Conservation (phyloP, 2,329 filamentous ascomycete genomes). For the Colletotrichum orchidophilum region DNA sequence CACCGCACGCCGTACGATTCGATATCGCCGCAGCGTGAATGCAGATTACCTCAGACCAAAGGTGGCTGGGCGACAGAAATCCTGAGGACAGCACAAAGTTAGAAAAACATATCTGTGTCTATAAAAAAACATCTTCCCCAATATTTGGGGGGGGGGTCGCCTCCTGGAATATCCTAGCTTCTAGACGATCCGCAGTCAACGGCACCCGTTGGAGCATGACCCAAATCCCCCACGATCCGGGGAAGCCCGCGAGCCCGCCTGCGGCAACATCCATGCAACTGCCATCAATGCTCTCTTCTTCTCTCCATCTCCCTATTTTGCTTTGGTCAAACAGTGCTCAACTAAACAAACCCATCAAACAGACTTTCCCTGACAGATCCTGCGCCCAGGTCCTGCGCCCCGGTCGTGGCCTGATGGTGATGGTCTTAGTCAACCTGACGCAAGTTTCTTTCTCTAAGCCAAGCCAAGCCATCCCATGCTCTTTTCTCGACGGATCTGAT, state of each 20-base stretch:
- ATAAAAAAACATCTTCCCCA: not conserved
- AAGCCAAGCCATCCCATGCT: not conserved
- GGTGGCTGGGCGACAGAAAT: not conserved
- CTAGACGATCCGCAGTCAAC: not conserved
- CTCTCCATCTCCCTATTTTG: not conserved
- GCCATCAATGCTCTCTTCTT: slow-evolving; percentile 6
- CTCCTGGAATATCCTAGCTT: not conserved
- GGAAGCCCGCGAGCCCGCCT: slow-evolving; percentile 3
- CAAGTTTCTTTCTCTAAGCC: not conserved
- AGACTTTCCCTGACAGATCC: not conserved
- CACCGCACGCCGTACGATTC: not conserved
- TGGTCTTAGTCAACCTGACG: slow-evolving; percentile 4
- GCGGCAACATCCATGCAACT: slow-evolving; percentile 26
- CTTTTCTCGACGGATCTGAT: not conserved
- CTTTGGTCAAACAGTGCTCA: not conserved
- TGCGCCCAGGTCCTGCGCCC: not conserved
- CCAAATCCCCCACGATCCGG: slow-evolving; percentile 1
- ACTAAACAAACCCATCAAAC: not conserved
- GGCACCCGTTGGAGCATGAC: not conserved
- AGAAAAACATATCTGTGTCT: not conserved
- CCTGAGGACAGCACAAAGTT: not conserved
- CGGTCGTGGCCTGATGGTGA: not conserved
- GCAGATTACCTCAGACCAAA: not conserved
- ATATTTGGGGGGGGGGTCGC: not conserved
- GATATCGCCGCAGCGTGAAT: not conserved